These are phyloP conservation scores for Diaporthe citrichinensis DNA, from an alignment of 2,329 filamentous ascomycete genomes.

Conservation along the genomic window DNA sequence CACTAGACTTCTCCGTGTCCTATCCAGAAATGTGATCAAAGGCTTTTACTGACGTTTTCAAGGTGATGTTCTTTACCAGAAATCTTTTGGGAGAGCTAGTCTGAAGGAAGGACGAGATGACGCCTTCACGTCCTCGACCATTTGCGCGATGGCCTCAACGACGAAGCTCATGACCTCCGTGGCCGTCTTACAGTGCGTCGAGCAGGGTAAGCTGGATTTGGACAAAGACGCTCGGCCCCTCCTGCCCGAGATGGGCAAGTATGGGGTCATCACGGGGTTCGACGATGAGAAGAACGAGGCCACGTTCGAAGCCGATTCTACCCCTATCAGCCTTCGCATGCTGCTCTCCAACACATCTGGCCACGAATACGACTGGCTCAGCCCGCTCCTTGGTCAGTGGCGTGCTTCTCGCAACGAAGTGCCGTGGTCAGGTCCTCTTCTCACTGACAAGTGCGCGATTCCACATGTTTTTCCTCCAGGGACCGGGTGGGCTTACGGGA, in stretches of 20 bases:
- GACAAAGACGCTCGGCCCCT: slow-evolving; percentile 55
- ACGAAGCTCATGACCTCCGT: slow-evolving; percentile 58
- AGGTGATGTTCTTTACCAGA: slow-evolving; percentile 46
- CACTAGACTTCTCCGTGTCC: neutral
- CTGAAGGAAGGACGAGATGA: slow-evolving; percentile 44
- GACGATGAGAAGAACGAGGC: slow-evolving; percentile 50
- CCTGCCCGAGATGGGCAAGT: slow-evolving; percentile 59
- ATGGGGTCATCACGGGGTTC: slow-evolving; percentile 61
- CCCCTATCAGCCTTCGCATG: slow-evolving; percentile 59
- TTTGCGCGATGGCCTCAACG: slow-evolving; percentile 51
- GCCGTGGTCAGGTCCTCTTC: slow-evolving; percentile 36
- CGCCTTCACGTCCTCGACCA: slow-evolving; percentile 45
- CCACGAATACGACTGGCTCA: slow-evolving; percentile 55
- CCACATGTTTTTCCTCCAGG: slow-evolving; percentile 51
- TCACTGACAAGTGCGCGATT: slow-evolving; percentile 44
- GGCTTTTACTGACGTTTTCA: neutral
- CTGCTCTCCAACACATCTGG: slow-evolving; percentile 64
- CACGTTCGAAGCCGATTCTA: slow-evolving; percentile 46
- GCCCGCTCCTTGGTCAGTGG: slow-evolving; percentile 44
- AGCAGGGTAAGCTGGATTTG: slow-evolving; percentile 51
- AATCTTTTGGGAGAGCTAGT: slow-evolving; percentile 45
- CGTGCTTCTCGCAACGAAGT: slow-evolving; percentile 46
- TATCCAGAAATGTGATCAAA: neutral
- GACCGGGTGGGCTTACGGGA: slow-evolving; percentile 48
- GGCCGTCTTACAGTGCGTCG: slow-evolving; percentile 57